phyloP scores from a whole-genome alignment of 164 flowering plant genomes.

The Aristolochia fimbriata region DNA sequence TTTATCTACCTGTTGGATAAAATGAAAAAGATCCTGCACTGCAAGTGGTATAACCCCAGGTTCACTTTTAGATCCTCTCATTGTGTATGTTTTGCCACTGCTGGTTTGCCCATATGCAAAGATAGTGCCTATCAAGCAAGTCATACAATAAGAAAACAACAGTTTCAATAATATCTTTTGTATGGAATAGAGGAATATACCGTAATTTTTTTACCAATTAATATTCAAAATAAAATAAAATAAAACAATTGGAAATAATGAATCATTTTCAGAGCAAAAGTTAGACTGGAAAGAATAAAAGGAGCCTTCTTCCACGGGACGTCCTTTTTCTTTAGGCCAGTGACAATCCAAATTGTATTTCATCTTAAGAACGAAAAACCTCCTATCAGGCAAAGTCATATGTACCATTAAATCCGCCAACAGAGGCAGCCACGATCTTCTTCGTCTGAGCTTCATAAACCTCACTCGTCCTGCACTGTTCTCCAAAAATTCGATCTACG shows the following conservation, averaged over 20 bases:
- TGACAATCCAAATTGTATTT: not conserved
- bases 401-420: constrained; percentile 83
- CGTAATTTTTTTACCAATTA: too few species aligned
- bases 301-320: too few species aligned
- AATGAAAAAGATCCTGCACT: constrained; percentile 60
- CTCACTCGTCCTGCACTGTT: constrained; percentile 50
- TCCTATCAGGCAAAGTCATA: not conserved
- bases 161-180: too few species aligned
- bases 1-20: constrained; percentile 54
- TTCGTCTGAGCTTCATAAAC: constrained; percentile 63
- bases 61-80: constrained; percentile 74
- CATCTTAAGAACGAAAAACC: too few species aligned
- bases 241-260: too few species aligned
- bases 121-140: constrained; percentile 53
- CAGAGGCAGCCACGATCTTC: constrained; percentile 77
- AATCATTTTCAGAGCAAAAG: too few species aligned
- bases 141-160: too few species aligned
- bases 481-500: constrained; percentile 64
- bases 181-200: too few species aligned
- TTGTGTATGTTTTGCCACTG: constrained; percentile 94
- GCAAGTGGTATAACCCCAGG: constrained; percentile 93
- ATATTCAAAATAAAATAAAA: too few species aligned
- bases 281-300: too few species aligned
- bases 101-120: constrained; percentile 99
- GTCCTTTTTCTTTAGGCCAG: not conserved